Evolutionary conservation across 2,329 filamentous ascomycete species (phyloP), one percentile per base, ranked within the genome.

Genomic region (Diaporthe humulicola): DNA sequence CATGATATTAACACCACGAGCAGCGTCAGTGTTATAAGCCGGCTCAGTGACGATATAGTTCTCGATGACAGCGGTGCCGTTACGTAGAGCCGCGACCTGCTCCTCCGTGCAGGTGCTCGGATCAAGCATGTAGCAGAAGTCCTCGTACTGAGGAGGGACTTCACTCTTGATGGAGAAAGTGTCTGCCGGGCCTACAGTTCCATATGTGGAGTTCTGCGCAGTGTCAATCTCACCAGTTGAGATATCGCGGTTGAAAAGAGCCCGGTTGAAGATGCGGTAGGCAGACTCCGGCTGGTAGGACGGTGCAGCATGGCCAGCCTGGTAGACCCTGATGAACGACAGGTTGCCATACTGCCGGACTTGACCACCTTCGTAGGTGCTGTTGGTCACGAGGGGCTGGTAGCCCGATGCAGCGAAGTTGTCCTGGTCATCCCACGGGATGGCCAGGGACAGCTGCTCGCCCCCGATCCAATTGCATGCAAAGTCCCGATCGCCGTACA

Each of bases 331-430:
- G 17, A 86, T 87, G 79, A 91, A 91, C 4, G 87, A 89, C 57
- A 91, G 86, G 75, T 93, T 93, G 4, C 91, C 92, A 76, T 89
- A 90, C 79, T 94, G 92, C 1, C 92, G 87, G 0, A 93, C 92
- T 66, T 89, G 87, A 17, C 92, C 93, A 28, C 88, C 92, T 42
- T 69, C 64, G 54, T 70, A 69, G 4, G 86, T 84, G 3, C 83
- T 85, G 78, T 93, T 91, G 10, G 91, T 89, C 25, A 89, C 83
- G 71, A 95, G 88, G 5, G 90, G 88, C 0, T 89, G 87, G 79
- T 95, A 95, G 0, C 92, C 93, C 1, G 93, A 90, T 0, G 83
- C 79, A 4, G 85, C 84, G 81, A 94, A 95, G 22, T 81, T 79
- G 0, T 88, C 87, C 78, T 93, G 93, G 1, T 90, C 91, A 0